These are phyloP conservation scores for Cupressus sempervirens DNA, from an alignment of 75 land plant genomes.

Conservation along the genomic window DNA sequence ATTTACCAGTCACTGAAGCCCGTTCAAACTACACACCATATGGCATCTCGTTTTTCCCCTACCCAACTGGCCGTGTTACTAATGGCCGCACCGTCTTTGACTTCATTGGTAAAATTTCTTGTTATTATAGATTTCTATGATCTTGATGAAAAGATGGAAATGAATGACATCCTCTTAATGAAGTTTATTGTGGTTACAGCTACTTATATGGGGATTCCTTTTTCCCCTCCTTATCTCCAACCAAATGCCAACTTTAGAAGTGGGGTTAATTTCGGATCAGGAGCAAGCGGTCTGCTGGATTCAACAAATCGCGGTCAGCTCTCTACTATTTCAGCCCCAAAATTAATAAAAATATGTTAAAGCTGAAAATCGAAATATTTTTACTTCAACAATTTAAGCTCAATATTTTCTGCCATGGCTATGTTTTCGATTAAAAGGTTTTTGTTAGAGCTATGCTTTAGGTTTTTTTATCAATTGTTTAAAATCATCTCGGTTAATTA, in stretches of 20 bases:
- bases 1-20: constrained; percentile 28
- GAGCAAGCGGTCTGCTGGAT: not conserved
- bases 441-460: too few relatives aligned
- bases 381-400: too few relatives aligned
- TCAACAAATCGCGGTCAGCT: not conserved
- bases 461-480: too few relatives aligned
- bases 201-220: not conserved
- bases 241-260: not conserved
- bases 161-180: too few relatives aligned
- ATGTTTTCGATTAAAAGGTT: too few relatives aligned
- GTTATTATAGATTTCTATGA: not conserved
- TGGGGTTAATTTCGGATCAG: not conserved
- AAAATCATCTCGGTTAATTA: too few relatives aligned
- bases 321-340: not conserved
- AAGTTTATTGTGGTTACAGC: not conserved
- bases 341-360: too few relatives aligned
- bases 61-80: constrained; percentile 47
- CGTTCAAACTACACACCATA: constrained; percentile 48
- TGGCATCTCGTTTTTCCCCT: constrained; percentile 32
- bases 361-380: too few relatives aligned
- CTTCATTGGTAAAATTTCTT: constrained; percentile 21
- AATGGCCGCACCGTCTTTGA: constrained; percentile 47
- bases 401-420: too few relatives aligned
- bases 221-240: not conserved
- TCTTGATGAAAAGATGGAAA: too few relatives aligned